Conservation (phyloP, 495 filamentous ascomycete species). For the Hypoxylon lenormandii region DNA sequence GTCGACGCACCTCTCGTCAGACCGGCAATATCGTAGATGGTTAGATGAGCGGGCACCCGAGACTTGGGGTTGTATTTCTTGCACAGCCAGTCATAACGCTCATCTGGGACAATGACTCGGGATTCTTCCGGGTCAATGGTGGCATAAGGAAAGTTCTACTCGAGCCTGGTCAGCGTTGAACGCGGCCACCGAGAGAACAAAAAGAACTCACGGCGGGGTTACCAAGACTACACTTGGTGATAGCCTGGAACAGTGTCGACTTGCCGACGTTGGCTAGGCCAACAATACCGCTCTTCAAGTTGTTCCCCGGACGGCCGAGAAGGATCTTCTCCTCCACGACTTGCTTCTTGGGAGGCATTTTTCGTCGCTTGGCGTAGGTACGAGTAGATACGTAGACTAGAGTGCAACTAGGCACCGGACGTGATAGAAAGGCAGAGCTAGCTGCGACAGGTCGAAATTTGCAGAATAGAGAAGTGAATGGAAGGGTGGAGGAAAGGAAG, state of each 20-base stretch:
- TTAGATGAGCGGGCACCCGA: conserved; percentile 92
- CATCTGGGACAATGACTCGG: conserved; percentile 96
- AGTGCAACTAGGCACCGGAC: conserved; percentile 59
- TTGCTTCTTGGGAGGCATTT: conserved; percentile 82
- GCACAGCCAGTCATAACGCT: conserved; percentile 93
- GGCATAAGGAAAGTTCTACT: conserved; percentile 96
- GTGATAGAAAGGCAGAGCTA: conserved; percentile 67
- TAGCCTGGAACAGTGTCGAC: conserved; percentile 99
- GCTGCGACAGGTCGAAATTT: conserved; percentile 68
- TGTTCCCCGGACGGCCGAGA: conserved; percentile 96
- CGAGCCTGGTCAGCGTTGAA: conserved; percentile 30
- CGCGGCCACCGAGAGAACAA: conserved; percentile 21
- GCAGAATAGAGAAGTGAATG: conserved; percentile 67
- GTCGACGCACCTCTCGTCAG: conserved; percentile 96
- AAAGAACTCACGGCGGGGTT: conserved; percentile 83
- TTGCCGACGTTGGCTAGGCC: conserved; percentile 99
- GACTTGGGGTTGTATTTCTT: conserved; percentile 98
- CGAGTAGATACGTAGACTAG: conserved; percentile 60
- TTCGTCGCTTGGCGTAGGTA: conserved; percentile 66
- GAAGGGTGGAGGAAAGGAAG: conserved; percentile 54
- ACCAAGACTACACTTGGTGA: conserved; percentile 96
- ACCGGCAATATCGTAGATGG: conserved; percentile 99
- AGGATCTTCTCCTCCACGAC: conserved; percentile 81
- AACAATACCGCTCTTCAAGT: conserved; percentile 99
- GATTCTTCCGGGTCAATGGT: conserved; percentile 99